phyloP scores from a whole-genome alignment of 2,329 filamentous ascomycete genomes.

The Sclerotinia sclerotiorum region DNA sequence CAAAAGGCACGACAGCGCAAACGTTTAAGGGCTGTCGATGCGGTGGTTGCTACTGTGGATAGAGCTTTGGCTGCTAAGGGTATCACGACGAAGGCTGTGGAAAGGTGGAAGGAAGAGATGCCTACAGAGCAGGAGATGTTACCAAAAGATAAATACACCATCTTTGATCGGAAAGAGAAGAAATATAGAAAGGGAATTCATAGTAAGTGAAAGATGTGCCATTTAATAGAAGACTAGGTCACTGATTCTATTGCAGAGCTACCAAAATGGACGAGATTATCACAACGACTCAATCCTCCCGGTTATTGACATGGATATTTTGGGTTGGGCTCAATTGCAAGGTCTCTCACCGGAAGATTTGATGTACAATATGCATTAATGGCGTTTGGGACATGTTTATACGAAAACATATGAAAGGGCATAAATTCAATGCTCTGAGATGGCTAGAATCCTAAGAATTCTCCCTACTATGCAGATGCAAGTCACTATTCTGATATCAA shows the following conservation, averaged over 20 bases:
- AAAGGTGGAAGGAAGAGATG: conserved; percentile 95
- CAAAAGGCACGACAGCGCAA: conserved; percentile 86
- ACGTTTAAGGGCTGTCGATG: conserved; percentile 81
- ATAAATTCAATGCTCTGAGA: conserved; percentile 14
- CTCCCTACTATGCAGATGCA: conserved; percentile 18
- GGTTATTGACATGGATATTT: conserved; percentile 63
- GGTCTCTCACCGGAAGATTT: conserved; percentile 32
- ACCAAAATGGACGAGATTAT: conserved; percentile 93
- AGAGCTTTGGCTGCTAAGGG: conserved; percentile 73
- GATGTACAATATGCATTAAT: conserved; percentile 32
- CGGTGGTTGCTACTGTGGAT: conserved; percentile 80
- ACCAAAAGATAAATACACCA: conserved; percentile 94
- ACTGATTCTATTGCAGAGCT: conserved; percentile 55
- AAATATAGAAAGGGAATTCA: conserved; percentile 96
- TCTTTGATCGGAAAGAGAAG: conserved; percentile 96
- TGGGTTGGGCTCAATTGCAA: conserved; percentile 10
- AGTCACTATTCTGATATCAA: conserved; percentile 12
- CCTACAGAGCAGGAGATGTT: conserved; percentile 94
- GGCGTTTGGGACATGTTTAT: conserved; percentile 36
- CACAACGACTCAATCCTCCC: conserved; percentile 88
- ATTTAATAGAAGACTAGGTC: background rate
- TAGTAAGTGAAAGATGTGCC: conserved; percentile 59
- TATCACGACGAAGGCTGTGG: conserved; percentile 70
- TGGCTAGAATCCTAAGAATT: conserved; percentile 28
- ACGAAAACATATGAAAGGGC: conserved; percentile 27